phyloP scores from a whole-genome alignment of 148 eudicot species.

The Rhododendron kiyosumense region DNA sequence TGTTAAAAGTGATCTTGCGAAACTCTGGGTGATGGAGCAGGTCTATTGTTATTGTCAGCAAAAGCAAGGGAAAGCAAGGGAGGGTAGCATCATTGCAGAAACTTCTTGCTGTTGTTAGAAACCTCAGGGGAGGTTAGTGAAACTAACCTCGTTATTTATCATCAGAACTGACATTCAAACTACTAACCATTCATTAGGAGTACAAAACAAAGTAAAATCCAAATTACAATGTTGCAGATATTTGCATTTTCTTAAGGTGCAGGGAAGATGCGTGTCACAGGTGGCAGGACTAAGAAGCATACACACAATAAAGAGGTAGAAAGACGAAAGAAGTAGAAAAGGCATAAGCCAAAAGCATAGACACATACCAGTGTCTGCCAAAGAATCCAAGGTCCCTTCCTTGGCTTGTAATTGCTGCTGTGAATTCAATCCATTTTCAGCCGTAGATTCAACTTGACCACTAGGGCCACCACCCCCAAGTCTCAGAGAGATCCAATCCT shows the following conservation, averaged over 20 bases:
- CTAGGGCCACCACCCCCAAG: conserved; percentile 67
- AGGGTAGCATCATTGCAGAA: neutral
- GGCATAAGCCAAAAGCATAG: neutral
- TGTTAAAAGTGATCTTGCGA: neutral
- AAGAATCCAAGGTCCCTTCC: conserved; percentile 45
- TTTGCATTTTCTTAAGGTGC: neutral
- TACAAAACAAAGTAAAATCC: neutral
- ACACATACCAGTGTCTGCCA: conserved; percentile 60
- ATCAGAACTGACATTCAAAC: neutral
- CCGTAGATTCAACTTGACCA: conserved; percentile 30
- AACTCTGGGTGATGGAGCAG: neutral
- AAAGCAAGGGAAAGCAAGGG: neutral
- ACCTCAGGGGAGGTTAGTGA: neutral
- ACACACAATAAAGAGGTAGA: neutral
- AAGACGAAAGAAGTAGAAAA: neutral
- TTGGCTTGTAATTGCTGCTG: conserved; percentile 41
- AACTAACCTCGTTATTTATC: neutral
- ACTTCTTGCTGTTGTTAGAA: neutral
- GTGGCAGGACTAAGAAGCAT: neutral
- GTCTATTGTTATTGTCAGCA: neutral
- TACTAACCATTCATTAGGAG: neutral
- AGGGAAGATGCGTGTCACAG: neutral
- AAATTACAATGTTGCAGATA: neutral
- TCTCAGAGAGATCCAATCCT: conserved; percentile 95
- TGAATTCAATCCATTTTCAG: conserved; percentile 34